phyloP scores from a whole-genome alignment of 768 basidiomycete genomes.

The Leucosporidium scottii region DNA sequence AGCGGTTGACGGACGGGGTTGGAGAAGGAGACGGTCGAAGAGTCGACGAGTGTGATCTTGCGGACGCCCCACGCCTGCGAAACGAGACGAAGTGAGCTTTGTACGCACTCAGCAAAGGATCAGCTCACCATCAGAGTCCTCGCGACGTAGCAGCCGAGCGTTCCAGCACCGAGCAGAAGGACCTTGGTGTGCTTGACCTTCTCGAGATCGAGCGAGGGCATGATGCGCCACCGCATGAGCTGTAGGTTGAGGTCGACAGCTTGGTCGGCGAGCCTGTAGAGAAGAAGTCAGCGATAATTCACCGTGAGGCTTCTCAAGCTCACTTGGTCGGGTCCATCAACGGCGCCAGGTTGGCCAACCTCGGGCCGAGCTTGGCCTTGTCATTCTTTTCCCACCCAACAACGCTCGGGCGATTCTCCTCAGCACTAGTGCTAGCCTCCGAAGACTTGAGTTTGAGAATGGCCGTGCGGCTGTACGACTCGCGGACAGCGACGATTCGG shows the following conservation, averaged over 20 bases:
- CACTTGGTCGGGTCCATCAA: constrained; percentile 91
- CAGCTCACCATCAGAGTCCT: constrained; percentile 72
- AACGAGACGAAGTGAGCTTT: background rate
- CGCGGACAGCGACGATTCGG: constrained; percentile 71
- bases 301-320: background rate
- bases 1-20: constrained; percentile 96
- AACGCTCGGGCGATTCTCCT: constrained; percentile 49
- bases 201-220: constrained; percentile 81
- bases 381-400: constrained; percentile 96
- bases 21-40: constrained; percentile 83
- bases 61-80: constrained; percentile 88
- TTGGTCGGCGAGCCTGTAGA: constrained; percentile 73
- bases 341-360: constrained; percentile 81
- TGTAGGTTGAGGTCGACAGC: constrained; percentile 97
- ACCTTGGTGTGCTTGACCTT: constrained; percentile 72
- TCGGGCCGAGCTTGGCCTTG: constrained; percentile 76
- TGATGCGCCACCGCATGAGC: constrained; percentile 94
- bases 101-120: background rate
- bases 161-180: constrained; percentile 87
- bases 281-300: too few species aligned
- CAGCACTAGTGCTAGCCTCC: background rate
- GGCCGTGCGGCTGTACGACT: constrained; percentile 36
- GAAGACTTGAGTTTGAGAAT: background rate
- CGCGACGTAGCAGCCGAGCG: constrained; percentile 92
- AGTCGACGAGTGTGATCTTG: constrained; percentile 87